Evolutionary conservation across 495 filamentous ascomycete species (phyloP).

Genomic region (Hypomontagnella monticulosa): DNA sequence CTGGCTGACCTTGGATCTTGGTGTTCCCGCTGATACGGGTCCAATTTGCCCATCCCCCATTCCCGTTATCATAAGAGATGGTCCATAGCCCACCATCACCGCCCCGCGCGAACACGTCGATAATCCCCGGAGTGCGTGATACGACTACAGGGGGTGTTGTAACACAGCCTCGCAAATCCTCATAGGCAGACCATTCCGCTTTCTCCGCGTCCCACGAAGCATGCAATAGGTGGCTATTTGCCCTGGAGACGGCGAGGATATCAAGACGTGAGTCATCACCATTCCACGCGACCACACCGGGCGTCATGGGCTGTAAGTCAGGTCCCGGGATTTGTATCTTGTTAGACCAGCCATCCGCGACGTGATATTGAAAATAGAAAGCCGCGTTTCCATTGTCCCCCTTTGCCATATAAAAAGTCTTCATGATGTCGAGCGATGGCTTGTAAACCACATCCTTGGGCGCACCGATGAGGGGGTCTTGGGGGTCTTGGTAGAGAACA

Average conservation of each 20-base stretch:
- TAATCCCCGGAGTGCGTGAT: constrained; percentile 16
- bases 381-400: constrained; percentile 1
- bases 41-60: constrained; percentile 10
- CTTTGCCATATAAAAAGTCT: constrained; percentile 10
- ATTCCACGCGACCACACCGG: constrained; percentile 22
- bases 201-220: constrained; percentile 10
- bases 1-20: constrained; percentile 18
- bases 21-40: constrained; percentile 8
- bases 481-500: background rate
- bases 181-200: constrained; percentile 13
- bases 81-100: constrained; percentile 23
- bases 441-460: background rate
- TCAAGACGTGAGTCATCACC: constrained; percentile 16
- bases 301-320: constrained; percentile 19
- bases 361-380: constrained; percentile 9
- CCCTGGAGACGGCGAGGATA: constrained; percentile 17
- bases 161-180: constrained; percentile 21
- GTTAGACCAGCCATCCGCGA: constrained; percentile 3
- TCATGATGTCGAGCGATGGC: background rate
- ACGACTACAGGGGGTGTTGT: constrained; percentile 18
- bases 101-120: constrained; percentile 27
- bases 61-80: constrained; percentile 13
- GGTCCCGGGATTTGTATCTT: constrained; percentile 2
- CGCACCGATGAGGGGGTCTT: background rate
- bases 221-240: constrained; percentile 27